Conservation (phyloP, 75 land plant genomes). For the Pinus taeda region DNA sequence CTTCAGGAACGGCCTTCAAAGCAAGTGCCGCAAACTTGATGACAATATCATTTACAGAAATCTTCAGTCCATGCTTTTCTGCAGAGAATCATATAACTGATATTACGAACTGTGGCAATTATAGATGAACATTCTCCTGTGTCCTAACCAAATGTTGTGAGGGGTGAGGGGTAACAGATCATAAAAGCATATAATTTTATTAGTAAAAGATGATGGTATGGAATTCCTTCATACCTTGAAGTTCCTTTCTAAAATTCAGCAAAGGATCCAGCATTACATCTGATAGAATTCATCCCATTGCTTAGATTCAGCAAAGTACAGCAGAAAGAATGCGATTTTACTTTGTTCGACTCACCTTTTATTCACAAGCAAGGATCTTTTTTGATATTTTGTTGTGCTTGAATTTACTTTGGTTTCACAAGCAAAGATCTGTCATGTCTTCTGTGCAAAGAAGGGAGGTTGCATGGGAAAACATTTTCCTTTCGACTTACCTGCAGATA, state of each 20-base stretch:
- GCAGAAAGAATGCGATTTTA: neutral
- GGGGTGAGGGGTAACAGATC: neutral
- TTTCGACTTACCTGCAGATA: conserved; percentile 62
- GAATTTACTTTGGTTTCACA: neutral
- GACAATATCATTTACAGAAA: conserved; percentile 96
- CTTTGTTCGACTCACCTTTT: neutral
- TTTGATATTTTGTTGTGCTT: neutral
- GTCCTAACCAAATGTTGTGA: neutral
- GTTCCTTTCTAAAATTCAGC: conserved; percentile 72
- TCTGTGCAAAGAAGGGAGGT: neutral
- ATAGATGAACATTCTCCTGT: neutral
- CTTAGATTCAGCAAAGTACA: conserved; percentile 1
- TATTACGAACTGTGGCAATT: neutral
- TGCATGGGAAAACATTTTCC: neutral
- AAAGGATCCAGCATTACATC: conserved; percentile 89
- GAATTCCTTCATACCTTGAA: conserved; percentile 61
- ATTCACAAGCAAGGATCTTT: neutral
- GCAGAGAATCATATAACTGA: conserved; percentile 12
- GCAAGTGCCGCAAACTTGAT: conserved; percentile 92
- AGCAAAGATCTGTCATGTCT: neutral
- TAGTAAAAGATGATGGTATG: neutral
- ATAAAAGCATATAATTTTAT: neutral
- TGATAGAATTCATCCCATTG: conserved; percentile 25
- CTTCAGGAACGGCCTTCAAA: conserved; percentile 81
- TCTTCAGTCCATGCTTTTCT: conserved; percentile 81